Evolutionary conservation across 2,329 filamentous ascomycete species (phyloP).

Genomic region (Thielaviopsis punctulata): DNA sequence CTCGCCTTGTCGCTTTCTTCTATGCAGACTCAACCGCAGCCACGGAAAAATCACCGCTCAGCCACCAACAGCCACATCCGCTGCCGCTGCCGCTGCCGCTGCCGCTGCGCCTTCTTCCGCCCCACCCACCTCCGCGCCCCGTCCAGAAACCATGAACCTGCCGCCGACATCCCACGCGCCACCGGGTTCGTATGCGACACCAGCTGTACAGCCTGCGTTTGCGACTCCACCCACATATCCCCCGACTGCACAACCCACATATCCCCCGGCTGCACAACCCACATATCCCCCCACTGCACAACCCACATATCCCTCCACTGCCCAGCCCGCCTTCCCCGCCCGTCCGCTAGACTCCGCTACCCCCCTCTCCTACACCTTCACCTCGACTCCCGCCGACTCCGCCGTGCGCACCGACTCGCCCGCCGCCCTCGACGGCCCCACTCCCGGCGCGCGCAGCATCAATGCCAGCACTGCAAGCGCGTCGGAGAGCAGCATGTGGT

Average conservation of each 20-base stretch:
- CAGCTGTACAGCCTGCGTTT: no score
- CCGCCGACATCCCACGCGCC: background rate
- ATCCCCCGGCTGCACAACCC: no score
- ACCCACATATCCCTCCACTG: no score
- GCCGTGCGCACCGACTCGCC: no score
- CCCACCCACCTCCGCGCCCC: background rate
- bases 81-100: background rate
- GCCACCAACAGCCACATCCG: background rate
- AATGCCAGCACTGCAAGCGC: background rate
- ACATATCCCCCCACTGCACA: no score
- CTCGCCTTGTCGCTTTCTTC: background rate
- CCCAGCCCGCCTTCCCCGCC: no score
- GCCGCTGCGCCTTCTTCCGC: background rate
- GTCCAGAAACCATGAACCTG: background rate
- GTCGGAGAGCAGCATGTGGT: background rate
- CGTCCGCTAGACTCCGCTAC: no score
- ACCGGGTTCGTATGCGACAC: no score
- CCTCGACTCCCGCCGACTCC: no score
- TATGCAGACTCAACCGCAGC: slow-evolving; percentile 6
- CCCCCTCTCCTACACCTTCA: no score
- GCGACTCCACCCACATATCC: no score
- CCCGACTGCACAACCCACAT: no score
- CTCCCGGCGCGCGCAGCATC: background rate
- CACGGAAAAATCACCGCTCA: slow-evolving; percentile 8
- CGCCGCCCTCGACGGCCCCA: background rate